These are phyloP conservation scores for Alternaria atra DNA, from an alignment of 2,329 filamentous ascomycete species.

Conservation along the genomic window DNA sequence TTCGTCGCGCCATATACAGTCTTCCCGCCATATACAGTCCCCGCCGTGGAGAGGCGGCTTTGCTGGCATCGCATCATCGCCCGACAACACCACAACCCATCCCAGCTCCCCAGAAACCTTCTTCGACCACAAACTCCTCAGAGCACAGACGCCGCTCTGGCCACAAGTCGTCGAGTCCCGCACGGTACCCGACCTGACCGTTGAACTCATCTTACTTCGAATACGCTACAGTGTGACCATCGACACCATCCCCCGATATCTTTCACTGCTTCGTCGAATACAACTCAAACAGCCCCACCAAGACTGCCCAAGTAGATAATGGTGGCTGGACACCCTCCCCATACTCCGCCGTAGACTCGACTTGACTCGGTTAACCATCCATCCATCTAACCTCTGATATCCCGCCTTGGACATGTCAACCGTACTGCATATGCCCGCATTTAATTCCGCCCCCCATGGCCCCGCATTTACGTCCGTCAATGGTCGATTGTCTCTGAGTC, in stretches of 20 bases:
- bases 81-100: slow-evolving; percentile 9
- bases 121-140: background rate
- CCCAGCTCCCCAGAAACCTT: background rate
- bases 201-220: slow-evolving; percentile 6
- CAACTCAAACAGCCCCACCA: background rate
- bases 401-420: slow-evolving; percentile 41
- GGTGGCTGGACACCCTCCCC: slow-evolving; percentile 9
- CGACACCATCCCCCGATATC: slow-evolving; percentile 27
- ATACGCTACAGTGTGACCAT: slow-evolving; percentile 20
- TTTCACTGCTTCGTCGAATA: slow-evolving; percentile 23
- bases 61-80: slow-evolving; percentile 23
- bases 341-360: slow-evolving; percentile 4
- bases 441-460: slow-evolving; percentile 40
- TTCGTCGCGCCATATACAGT: slow-evolving; percentile 43
- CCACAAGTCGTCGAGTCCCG: background rate
- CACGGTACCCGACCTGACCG: background rate
- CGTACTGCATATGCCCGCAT: slow-evolving; percentile 43
- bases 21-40: slow-evolving; percentile 40
- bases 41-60: slow-evolving; percentile 31
- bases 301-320: background rate
- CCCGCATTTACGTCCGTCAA: slow-evolving; percentile 51
- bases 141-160: background rate
- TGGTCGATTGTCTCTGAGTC: slow-evolving; percentile 40
- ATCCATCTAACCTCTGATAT: background rate
- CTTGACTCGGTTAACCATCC: background rate